Base-by-base conservation (phyloP, 164 flowering plant species). In the Vitis cinerea region DNA sequence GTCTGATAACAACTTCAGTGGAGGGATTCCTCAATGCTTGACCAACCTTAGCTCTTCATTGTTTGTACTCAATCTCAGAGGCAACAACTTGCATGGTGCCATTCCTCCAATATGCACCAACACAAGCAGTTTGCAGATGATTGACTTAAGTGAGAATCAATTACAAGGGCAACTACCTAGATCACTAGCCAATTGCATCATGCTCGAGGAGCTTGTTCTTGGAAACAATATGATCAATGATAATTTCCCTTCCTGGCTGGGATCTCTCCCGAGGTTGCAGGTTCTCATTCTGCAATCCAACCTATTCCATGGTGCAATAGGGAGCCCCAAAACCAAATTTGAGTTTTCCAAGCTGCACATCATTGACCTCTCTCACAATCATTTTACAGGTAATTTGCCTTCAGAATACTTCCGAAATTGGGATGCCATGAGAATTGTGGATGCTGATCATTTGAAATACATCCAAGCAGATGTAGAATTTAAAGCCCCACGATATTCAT, bases 221-320 rank as follows among this genome's bases (percentile, higher is more conserved):
- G 70, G 75, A 0, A 64, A 59, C 48, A 72, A 76, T 31, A 10
- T 3, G 9, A 19, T 76, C 17, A 29, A 37, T n/a, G 75, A 64
- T 31, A 48, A 59, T 9, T 76, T 76, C 56, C 79, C 79, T 8
- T 30, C 15, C 2, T 75, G 75, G 78, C 15, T 75, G 49, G 69
- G 51, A 9, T 9, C 19, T 13, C 74, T 67, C 17, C 75, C 64
- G 1, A 19, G 50, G 29, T 27, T 75, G 15, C 31, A 37, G 19
- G 60, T 67, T 48, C 75, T 75, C 4, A 55, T 71, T 15, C 13
- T 75, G 61, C 14, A 44, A 15, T 50, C 55, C 10, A 75, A 75
- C 52, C 50, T 27, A 1, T 64, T 75, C n/a, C 51, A 67, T 29
- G 7, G 7, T 3, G 44, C 4, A 31, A 31, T 31, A 7, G 44